These are phyloP conservation scores for Margaritispora aquatica DNA, from an alignment of 495 filamentous ascomycete species.

Conservation along the genomic window DNA sequence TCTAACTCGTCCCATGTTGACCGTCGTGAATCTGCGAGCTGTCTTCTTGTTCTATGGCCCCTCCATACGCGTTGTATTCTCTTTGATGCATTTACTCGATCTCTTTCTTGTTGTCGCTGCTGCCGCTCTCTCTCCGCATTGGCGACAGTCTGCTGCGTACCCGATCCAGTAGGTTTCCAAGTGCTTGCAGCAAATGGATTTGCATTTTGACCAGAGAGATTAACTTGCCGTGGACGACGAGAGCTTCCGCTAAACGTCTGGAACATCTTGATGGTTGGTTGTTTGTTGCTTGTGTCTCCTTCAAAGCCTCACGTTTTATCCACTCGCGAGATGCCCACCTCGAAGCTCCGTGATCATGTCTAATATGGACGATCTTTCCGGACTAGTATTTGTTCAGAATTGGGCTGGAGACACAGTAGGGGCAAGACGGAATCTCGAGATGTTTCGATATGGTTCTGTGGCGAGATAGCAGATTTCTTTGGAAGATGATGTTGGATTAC, in stretches of 20 bases:
- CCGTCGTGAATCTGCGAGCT: conserved; percentile 52
- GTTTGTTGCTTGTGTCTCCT: conserved; percentile 2
- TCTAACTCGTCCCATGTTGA: conserved; percentile 56
- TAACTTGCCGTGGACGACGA: conserved; percentile 81
- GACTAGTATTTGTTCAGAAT: not conserved
- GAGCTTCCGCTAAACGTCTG: conserved; percentile 84
- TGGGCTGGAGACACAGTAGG: not conserved
- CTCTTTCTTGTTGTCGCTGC: conserved; percentile 74
- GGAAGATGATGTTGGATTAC: not conserved
- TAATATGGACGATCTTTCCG: not conserved
- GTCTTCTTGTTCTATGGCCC: conserved; percentile 59
- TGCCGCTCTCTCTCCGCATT: conserved; percentile 80
- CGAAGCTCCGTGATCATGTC: not conserved
- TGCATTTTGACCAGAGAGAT: conserved; percentile 78
- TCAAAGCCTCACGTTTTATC: conserved; percentile 3
- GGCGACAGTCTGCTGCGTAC: conserved; percentile 69
- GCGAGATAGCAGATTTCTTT: not conserved
- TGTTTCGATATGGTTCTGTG: not conserved
- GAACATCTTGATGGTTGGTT: conserved; percentile 55
- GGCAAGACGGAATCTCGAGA: not conserved
- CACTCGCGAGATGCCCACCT: not conserved
- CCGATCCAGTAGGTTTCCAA: conserved; percentile 41
- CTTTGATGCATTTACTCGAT: conserved; percentile 66
- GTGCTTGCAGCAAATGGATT: conserved; percentile 64
- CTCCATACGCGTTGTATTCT: conserved; percentile 80